Evolutionary conservation across 1,139 yeast genomes (phyloP), one percentile per base, ranked within the genome.

Genomic region (Sugiyamaella neomexicana): DNA sequence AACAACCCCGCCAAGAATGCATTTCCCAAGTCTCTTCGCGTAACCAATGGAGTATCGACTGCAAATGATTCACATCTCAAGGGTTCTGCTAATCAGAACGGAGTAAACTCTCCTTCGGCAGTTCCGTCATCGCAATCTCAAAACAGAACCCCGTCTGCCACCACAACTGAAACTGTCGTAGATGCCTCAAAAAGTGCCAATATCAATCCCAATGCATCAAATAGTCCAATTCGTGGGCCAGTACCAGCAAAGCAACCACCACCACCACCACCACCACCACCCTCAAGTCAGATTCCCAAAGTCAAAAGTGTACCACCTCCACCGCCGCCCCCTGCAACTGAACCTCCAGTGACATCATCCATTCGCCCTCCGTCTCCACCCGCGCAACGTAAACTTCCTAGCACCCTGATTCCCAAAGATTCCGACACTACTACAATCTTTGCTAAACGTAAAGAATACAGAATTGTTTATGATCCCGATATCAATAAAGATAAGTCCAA

Each of bases 401-500:
- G 12, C 12, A 34, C n/a, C 15, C 45, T 49, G 5, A 29, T 34
- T 42, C 46, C 52, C 23, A 42, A 49, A 27, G 36, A 41, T 12
- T 27, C 34, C 10, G 52, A 49, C 15, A 39, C 46, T 4, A n/a
- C 20, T 13, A 20, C 42, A 5, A 20, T 40, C 5, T 49, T 49
- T 39, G 12, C 25, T n/a, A 49, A 49, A 23, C 80, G 1, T 50
- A 59, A 60, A 42, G 53, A 61, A 15, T 63, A 57, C 53, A 62
- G 57, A 54, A 55, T 62, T 10, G 58, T 73, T 1, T 82, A 80
- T 60, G 93, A 87, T 58, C 90, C 88, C 5, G 89, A 84, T 27
- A 60, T 76, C 1, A 65, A 66, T 32, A 73, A 72, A 56, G 75
- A 73, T 38, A 67, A 71, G 59, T 67, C 68, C 62, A 77, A 70